Evolutionary conservation across 495 filamentous ascomycete species (phyloP), one percentile per base, ranked within the genome.

Genomic region (Annulohypoxylon stygium): DNA sequence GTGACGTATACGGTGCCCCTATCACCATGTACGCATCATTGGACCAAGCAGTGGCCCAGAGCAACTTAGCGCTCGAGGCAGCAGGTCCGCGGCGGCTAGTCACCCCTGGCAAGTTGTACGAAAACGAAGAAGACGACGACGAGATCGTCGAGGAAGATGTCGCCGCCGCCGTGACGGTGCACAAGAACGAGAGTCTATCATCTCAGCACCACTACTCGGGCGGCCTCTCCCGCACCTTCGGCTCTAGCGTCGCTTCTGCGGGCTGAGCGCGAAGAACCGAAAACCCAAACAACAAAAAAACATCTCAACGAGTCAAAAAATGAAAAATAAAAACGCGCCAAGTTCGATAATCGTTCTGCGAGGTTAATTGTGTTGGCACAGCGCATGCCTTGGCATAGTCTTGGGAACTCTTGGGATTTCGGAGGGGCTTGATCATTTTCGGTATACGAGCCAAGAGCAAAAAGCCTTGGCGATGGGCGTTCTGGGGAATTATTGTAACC

Each of bases 121-220:
- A 80, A 70, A 80, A 80, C 63, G 78, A 80, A 59, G 78, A 80
- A 6, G 76, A 78, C 30, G 78, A 80, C 51, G 78, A 80, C 48
- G 78, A 80, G 71, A 80, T 80, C 41, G 25, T 77, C 23, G 75
- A 77, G 75, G 59, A 61, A 12, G 71, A 75, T 1, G 73, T 55
- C 55, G 57, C 41, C 0, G 43, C 48, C 25, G 69, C 67, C 1
- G 72, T 45, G 60, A 51, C 41, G 2, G 23, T 12, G 9, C 61
- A 47, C 11, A 45, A 30, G 12, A 33, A 60, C n/a, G 30, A 20
- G 34, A 25, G 23, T 39, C 6, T 37, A 11, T 10, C 34, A 6
- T 7, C 18, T 20, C 68, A 54, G 20, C 33, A 39, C 6, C 33
- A 39, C 6, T 61, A 26, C 63, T 25, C 34, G 16, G 37, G 62